Base-by-base conservation (phyloP, 2,329 filamentous ascomycete genomes). In the Thermothelomyces thermophilus region DNA sequence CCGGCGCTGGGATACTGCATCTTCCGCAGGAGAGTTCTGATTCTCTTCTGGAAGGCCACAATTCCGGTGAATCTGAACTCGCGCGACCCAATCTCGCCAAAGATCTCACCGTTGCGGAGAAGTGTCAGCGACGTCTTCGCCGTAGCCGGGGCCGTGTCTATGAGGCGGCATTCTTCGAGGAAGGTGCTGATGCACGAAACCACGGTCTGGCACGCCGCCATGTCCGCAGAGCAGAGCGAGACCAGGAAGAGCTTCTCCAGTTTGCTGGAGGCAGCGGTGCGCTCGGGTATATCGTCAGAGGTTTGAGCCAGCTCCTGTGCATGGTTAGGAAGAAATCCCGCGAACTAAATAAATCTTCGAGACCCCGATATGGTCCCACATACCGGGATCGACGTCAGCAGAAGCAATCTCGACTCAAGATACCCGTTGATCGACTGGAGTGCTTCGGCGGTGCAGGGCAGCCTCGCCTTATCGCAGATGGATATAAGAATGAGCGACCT, bases 11-110 rank as follows among this genome's bases (percentile, higher is more conserved):
- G 83, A 55, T 75, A 76, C 42, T 78, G 73, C 68, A 85, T 77
- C 41, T 75, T 75, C 20, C 80, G 71, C 19, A 86, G 63, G 28
- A 85, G 70, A 11, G 73, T 72, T 39, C 82, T 74, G 28, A 82
- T 73, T 35, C 82, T 73, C 60, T 84, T 85, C 57, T 86, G 83
- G 59, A 86, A 86, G 2, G 82, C 83, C 10, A 86, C 83, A 7
- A 84, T 66, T 1, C 83, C 83, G 7, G 83, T 86, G 58, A 86
- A 83, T 24, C 80, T 73, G 59, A 85, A 86, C 1, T 74, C 75
- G 36, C 74, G 77, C 1, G 81, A 83, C 1, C 80, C 74, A 45
- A 86, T 78, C 54, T 84, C 81, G 20, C 71, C 67, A 53, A 82
- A 85, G 1, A 82, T 68, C 6, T 80, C 75, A 30, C 73, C 72